Evolutionary conservation across 2,329 filamentous ascomycete species (phyloP).

Genomic region (Pyrenophora graminea): DNA sequence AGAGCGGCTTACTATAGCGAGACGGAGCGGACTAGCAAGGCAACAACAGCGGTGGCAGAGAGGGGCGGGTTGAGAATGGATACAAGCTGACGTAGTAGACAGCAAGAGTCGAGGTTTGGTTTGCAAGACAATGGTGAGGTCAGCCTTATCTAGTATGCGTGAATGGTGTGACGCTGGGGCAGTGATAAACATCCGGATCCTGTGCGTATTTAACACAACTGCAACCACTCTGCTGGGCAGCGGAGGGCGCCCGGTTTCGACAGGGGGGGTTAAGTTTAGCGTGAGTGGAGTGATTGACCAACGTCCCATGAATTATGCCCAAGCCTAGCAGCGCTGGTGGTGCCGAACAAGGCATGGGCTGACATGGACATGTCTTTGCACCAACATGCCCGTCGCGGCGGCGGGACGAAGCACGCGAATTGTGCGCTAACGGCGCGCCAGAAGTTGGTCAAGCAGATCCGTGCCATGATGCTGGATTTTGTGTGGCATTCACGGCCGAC

Average conservation of each 20-base stretch:
- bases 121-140: conserved; percentile 25
- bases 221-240: conserved; percentile 36
- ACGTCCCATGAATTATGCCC: conserved; percentile 14
- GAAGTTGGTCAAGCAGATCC: conserved; percentile 34
- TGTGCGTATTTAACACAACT: conserved; percentile 34
- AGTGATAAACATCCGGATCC: conserved; percentile 19
- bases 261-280: conserved; percentile 29
- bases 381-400: conserved; percentile 34
- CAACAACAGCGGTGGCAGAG: background rate
- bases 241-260: conserved; percentile 24
- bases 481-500: conserved; percentile 12
- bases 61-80: conserved; percentile 9
- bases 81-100: conserved; percentile 7
- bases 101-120: conserved; percentile 4
- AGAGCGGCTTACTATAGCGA: conserved; percentile 22
- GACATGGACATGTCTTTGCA: conserved; percentile 18
- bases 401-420: conserved; percentile 40
- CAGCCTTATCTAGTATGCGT: conserved; percentile 31
- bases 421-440: conserved; percentile 32
- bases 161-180: conserved; percentile 19
- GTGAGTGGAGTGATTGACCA: conserved; percentile 25
- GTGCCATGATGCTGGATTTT: conserved; percentile 31
- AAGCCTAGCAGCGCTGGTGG: conserved; percentile 16
- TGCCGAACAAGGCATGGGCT: conserved; percentile 24
- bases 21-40: conserved; percentile 2